A percentile compares a stretch with the other conserved stretches of the same genome.
Conservation (phyloP, 768 basidiomycete genomes). For the Agrocybe pediades region DNA sequence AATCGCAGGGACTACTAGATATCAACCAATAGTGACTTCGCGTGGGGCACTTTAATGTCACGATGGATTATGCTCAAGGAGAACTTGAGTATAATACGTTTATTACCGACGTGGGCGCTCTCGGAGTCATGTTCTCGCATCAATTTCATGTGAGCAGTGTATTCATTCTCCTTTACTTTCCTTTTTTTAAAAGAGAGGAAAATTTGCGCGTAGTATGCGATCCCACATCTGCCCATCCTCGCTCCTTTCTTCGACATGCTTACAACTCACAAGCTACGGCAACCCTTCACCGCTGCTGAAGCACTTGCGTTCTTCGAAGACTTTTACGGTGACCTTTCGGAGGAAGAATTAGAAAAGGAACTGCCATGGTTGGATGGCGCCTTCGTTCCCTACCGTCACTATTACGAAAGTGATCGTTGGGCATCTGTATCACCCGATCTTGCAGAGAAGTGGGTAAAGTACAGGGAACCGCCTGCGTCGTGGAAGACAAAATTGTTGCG, state of each 20-base stretch:
- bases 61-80: slow-evolving; percentile 20
- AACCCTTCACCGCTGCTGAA: slow-evolving; percentile 25
- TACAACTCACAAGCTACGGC: slow-evolving; percentile 21
- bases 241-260: slow-evolving; percentile 30
- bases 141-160: slow-evolving; percentile 10
- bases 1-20: slow-evolving; percentile 13
- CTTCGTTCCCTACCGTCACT: background rate
- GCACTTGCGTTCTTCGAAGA: slow-evolving; percentile 29
- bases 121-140: slow-evolving; percentile 14
- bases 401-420: slow-evolving; percentile 21
- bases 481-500: slow-evolving; percentile 7
- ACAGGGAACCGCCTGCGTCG: slow-evolving; percentile 16
- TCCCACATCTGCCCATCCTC: slow-evolving; percentile 19
- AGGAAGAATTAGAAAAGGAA: background rate
- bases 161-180: background rate
- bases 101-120: slow-evolving; percentile 20
- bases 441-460: slow-evolving; percentile 17
- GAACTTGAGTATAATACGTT: slow-evolving; percentile 27
- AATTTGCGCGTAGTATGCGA: slow-evolving; percentile 18
- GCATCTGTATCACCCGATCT: slow-evolving; percentile 16
- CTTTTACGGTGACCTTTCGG: background rate
- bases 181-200: too few relatives aligned
- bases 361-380: too few relatives aligned
- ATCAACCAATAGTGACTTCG: background rate
- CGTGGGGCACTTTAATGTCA: background rate